phyloP scores from a whole-genome alignment of 805 yeast genomes.

The Candida ponderosae region DNA sequence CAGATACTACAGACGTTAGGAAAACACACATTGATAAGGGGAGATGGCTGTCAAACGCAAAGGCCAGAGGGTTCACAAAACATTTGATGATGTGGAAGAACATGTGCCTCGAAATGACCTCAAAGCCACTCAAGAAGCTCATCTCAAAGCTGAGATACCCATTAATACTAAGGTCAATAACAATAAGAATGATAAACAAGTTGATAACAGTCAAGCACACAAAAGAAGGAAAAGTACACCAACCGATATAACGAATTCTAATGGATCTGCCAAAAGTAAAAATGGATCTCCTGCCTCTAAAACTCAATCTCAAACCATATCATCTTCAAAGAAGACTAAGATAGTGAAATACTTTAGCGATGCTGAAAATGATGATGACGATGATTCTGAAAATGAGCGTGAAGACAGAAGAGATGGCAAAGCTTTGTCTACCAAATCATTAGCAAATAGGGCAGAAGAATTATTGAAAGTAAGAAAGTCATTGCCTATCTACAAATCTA shows the following conservation, averaged over 20 bases:
- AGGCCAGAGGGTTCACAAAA: constrained; percentile 1
- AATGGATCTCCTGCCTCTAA: constrained; percentile 6
- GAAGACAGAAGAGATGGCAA: constrained; percentile 11
- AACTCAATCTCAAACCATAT: constrained; percentile 1
- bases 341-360: constrained; percentile 29
- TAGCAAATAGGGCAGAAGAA: constrained; percentile 30
- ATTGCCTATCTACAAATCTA: constrained; percentile 73
- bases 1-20: no score
- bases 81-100: constrained; percentile 1
- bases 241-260: no score
- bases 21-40: no score
- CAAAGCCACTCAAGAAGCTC: no score
- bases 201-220: no score
- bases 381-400: constrained; percentile 10
- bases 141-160: no score
- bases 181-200: no score
- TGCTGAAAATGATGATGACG: constrained; percentile 24
- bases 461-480: constrained; percentile 45
- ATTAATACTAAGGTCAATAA: no score
- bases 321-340: no score
- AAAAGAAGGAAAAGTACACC: no score
- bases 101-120: no score
- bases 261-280: no score
- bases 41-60: neutral
- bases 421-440: constrained; percentile 11